Conservation (phyloP, 805 yeast species). For the Starmerella sirachaensis region DNA sequence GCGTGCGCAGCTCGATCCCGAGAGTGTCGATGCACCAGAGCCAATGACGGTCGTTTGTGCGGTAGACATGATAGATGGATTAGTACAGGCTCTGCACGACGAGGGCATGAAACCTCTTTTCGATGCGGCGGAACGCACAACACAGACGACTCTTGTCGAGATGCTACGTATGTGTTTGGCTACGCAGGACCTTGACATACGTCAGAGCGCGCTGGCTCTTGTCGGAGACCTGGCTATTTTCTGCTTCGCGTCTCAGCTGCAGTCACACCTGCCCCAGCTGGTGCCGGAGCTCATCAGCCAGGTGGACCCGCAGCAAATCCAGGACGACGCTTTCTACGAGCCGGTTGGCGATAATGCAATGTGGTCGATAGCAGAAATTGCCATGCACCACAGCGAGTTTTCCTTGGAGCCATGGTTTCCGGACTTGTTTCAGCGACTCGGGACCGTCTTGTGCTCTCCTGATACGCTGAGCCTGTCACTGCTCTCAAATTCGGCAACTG, state of each 20-base stretch:
- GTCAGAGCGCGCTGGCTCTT: conserved; percentile 83
- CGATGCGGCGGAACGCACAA: conserved; percentile 16
- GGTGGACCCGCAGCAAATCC: conserved; percentile 32
- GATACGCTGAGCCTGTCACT: conserved; percentile 41
- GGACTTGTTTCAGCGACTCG: conserved; percentile 43
- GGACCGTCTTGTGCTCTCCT: conserved; percentile 48
- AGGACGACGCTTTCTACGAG: conserved; percentile 41
- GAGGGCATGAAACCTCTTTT: conserved; percentile 17
- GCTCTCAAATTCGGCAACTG: conserved; percentile 76
- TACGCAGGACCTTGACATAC: conserved; percentile 66
- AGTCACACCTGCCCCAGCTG: conserved; percentile 27
- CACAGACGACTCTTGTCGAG: conserved; percentile 45
- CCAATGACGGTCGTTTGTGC: conserved; percentile 84
- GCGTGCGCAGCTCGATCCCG: conserved; percentile 51
- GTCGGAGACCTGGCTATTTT: conserved; percentile 77
- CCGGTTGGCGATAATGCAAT: conserved; percentile 79
- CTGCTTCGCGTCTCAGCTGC: conserved; percentile 32
- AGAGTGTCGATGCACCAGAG: conserved; percentile 50
- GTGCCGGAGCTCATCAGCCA: conserved; percentile 43
- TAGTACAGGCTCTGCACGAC: conserved; percentile 63
- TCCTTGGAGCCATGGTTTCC: conserved; percentile 39
- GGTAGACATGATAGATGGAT: conserved; percentile 80
- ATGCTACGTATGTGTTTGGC: conserved; percentile 39
- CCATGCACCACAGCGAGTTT: conserved; percentile 38
- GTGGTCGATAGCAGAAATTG: conserved; percentile 87